phyloP scores from a whole-genome alignment of 345 rosid species.

The Eucalyptus curtisii region DNA sequence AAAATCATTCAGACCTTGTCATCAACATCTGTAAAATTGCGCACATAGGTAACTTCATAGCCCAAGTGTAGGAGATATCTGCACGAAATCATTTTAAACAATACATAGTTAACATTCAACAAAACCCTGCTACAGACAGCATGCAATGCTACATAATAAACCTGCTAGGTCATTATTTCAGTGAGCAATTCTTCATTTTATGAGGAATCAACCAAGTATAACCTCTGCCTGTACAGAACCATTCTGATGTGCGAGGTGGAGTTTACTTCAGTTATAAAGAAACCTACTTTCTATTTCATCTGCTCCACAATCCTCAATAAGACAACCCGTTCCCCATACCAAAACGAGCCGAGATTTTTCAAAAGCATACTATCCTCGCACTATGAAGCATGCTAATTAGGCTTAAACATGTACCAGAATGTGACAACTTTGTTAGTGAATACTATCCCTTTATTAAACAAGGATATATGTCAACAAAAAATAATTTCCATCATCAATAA shows the following conservation, averaged over 20 bases:
- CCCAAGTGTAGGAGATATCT: constrained; percentile 61
- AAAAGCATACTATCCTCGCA: neutral
- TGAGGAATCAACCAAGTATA: neutral
- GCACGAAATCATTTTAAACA: constrained; percentile 7
- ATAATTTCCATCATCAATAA: too few relatives aligned
- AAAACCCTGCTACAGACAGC: neutral
- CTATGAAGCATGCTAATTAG: neutral
- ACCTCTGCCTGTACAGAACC: neutral
- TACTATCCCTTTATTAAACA: neutral
- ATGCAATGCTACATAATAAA: neutral
- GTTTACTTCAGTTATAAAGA: neutral
- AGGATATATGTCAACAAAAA: neutral
- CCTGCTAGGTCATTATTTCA: neutral
- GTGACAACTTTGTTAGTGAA: neutral
- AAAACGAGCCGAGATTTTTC: neutral
- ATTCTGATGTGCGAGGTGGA: neutral
- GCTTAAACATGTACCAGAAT: neutral
- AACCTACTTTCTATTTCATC: neutral
- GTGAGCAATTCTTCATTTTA: neutral
- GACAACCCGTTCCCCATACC: neutral
- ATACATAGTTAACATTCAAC: neutral
- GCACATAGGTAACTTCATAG: constrained; percentile 60
- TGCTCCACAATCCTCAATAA: neutral
- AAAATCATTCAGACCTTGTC: constrained; percentile 40
- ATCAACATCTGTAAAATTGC: constrained; percentile 92